Evolutionary conservation across 352 stramenopile genomes (phyloP), one percentile per base, ranked within the genome.

Genomic region (Pythium plurisporium): DNA sequence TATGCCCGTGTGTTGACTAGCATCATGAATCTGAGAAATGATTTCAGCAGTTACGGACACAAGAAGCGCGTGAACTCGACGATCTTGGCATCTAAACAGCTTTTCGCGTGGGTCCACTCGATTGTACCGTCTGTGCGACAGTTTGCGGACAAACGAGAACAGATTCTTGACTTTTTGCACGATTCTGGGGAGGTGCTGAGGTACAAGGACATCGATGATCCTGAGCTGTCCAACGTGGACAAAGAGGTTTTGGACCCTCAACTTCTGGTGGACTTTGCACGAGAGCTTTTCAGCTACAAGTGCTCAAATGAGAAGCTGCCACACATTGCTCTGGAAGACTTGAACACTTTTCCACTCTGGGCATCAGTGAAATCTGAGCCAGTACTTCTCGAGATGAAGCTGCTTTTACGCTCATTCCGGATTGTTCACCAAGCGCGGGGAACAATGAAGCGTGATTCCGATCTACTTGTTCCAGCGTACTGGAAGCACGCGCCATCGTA

Each of bases 351-450:
- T 17, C 29, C 47, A 10, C 23, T 44, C 2, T 55, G 47, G 47
- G 19, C 33, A 15, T 29, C 25, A 20, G 20, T 44, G 2, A 33
- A 4, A 22, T 19, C 19, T 9, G 7, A 31, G 26, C 23, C 43
- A 23, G 22, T 25, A n/a, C 30, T 43, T 19, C 31, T 55, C 14
- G 47, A 55, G 31, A 55, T 55, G 47, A 54, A 54, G 19, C 30
- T 41, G 1, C 23, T 54, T 10, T 15, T 54, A 17, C 46, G 30
- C 6, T n/a, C 12, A 30, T 31, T 54, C n/a, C 46, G 46, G 19
- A 38, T 54, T 27, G 46, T 43, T 11, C 46, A 54, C 12, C 30
- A 41, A 20, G n/a, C 20, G 1, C 2, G 14, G 7, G 29, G 19
- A 11, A 8, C 29, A 5, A 54, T 54, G 46, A 27, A 20, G n/a